Base-by-base conservation (phyloP, 108 stramenopile genomes). In the Phaeodactylum tricornutum region DNA sequence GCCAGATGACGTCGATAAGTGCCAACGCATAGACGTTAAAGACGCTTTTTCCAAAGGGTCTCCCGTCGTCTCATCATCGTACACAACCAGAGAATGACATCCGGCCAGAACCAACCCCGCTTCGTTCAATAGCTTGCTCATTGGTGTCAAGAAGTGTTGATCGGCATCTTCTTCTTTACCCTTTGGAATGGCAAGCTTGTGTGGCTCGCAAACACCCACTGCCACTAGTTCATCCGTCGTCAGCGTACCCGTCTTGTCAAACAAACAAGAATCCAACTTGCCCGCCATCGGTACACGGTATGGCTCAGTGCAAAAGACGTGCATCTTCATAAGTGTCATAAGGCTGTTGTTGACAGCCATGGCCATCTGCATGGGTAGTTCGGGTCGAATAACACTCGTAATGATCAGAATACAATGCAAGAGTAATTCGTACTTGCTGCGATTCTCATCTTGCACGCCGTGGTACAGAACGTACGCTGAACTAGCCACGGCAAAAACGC, bases 361-460 rank as follows among this genome's bases (percentile, higher is more conserved):
- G 8, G 96, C 96, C 93, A 94, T 96, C 60, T 97, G 93, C 92
- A 95, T 93, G 2, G 96, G 96, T 16, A 97, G 67, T 69, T 97
- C 93, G 7, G 93, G 96, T 26, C 94, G 96, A 36, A 97, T 93
- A 7, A 97, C 96, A 51, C 72, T 79, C 12, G 96, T 97, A 50
- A 97, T 67, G 57, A 97, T 97, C 44, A 97, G 30, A 51, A 97
- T 87, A 54, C 96, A 97, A 53, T 92, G 93, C 43, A 97, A 62
- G 9, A 97, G 61, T 25, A 97, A 59, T 62, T 97, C 91, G 56
- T 92, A 94, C 57, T 92, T 75, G 34, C 84, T 81, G 49, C 88
- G 79, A 15, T 82, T 81, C 33, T 87, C 88, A 34, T 93, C 71
- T 41, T 78, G 67, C 49, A 92, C 55, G 24, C 96, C 93, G 46